Evolutionary conservation across 1,139 yeast species (phyloP).

Genomic region (Zygosaccharomyces pseudobailii): DNA sequence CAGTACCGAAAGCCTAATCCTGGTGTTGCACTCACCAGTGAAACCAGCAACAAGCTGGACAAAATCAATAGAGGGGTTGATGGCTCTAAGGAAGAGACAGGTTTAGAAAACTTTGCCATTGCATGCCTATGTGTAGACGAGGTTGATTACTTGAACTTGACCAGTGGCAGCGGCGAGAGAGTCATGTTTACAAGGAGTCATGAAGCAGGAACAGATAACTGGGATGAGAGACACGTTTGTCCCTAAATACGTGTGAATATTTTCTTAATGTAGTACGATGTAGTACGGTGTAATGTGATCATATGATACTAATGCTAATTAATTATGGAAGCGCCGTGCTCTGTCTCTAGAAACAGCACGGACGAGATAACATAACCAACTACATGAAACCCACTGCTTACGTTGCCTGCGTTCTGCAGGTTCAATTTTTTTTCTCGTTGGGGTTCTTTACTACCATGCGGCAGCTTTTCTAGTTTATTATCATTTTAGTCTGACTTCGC

Average conservation of each 20-base stretch:
- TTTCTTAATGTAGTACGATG: constrained; percentile 4
- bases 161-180: constrained; percentile 40
- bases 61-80: constrained; percentile 78
- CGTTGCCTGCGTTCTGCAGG: too few species aligned
- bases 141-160: constrained; percentile 65
- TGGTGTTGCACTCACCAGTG: constrained; percentile 53
- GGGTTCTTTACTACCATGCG: neutral
- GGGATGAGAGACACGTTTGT: constrained; percentile 76
- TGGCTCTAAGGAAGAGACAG: constrained; percentile 67
- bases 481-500: neutral
- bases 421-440: neutral
- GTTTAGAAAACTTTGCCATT: constrained; percentile 64
- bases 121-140: constrained; percentile 64
- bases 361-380: too few species aligned
- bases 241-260: constrained; percentile 42
- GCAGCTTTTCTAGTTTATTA: neutral
- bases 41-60: constrained; percentile 55
- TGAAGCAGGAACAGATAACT: constrained; percentile 53
- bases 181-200: constrained; percentile 42
- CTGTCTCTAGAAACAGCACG: too few species aligned
- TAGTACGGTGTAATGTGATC: constrained; percentile 3
- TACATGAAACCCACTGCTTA: neutral
- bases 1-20: constrained; percentile 73
- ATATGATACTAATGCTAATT: neutral
- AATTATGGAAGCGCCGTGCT: neutral